Evolutionary conservation across 139 green algal species (phyloP).

Genomic region (Chlamydomonas schloesseri): DNA sequence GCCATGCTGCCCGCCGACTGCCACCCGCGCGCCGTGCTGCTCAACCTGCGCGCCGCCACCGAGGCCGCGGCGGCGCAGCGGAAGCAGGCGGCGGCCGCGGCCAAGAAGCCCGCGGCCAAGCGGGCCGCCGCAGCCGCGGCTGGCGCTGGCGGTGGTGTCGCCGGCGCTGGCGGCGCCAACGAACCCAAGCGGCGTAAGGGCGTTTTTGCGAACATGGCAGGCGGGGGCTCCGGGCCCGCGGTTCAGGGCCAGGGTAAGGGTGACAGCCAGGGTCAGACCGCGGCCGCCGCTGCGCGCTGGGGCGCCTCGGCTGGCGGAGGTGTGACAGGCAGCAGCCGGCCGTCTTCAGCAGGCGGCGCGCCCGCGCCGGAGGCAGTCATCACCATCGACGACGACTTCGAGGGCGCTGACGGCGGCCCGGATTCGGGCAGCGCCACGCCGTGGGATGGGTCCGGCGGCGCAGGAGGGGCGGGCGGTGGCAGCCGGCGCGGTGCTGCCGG

Average conservation of each 20-base stretch:
- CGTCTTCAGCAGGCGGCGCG: not conserved
- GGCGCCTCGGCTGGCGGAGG: no score
- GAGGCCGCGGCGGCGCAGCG: not conserved
- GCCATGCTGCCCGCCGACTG: conserved; percentile 39
- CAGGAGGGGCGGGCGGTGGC: no score
- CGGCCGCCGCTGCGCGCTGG: not conserved
- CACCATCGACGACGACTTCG: conserved; percentile 6
- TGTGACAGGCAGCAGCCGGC: no score
- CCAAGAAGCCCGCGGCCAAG: conserved; percentile 32
- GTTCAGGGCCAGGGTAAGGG: no score
- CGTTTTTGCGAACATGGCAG: no score
- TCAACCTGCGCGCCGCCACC: conserved; percentile 16
- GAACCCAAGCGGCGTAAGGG: conserved; percentile 17
- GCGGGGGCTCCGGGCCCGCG: not conserved
- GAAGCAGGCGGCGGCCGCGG: not conserved
- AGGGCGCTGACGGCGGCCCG: not conserved
- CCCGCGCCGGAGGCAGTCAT: not conserved
- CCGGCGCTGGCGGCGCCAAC: not conserved
- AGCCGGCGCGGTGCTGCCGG: no score
- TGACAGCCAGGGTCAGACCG: no score
- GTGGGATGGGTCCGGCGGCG: not conserved
- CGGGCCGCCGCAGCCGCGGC: not conserved
- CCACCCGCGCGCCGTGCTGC: conserved; percentile 48
- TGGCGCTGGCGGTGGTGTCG: not conserved
- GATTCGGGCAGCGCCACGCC: no score